Evolutionary conservation across 495 filamentous ascomycete genomes (phyloP), one percentile per base, ranked within the genome.

Genomic region (Penicillium simplicissimum): DNA sequence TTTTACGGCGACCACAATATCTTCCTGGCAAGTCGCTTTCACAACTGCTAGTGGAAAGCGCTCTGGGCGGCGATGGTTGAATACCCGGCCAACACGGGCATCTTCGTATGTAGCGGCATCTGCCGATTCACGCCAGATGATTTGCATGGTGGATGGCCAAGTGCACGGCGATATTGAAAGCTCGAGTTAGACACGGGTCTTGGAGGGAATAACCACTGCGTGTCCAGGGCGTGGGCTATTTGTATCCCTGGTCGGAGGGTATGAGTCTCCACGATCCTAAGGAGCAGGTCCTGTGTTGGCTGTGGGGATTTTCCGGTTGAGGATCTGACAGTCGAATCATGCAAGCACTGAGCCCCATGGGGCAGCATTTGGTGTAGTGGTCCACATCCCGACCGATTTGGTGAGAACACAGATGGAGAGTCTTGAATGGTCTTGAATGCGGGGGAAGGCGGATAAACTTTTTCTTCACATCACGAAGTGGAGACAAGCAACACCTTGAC

Each of bases 21-120:
- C 75, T 19, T 70, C 56, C 13, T 66, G 66, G 8, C 58, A 61
- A 8, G 67, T 71, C 8, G 81, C 79, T 42, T 73, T 70, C 15
- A 81, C 76, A 3, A 84, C 73, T n/a, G 76, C 83, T 2, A 63
- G 34, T 7, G 82, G 83, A 28, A 71, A 76, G 5, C 81, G 70
- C 2, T 71, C 55, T 1, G 80, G 71, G 23, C 73, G 71, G 4
- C 71, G 70, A 19, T 68, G 58, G 59, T 78, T 80, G 66, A 80
- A 78, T 6, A 80, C 67, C 1, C 71, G 64, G 4, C 67, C 67
- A 9, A 74, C 52, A 1, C 74, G 68, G 3, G 70, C 74, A 25
- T 69, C 59, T 58, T 79, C 75, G 51, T 79, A 76, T 19, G 52
- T 43, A n/a, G 17, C 59, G 10, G 57, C 35, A 14, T 57, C 38